A percentile compares a stretch with the other conserved stretches of the same genome.
Conservation (phyloP, 495 filamentous ascomycete genomes). For the Corynascus novoguineensis region DNA sequence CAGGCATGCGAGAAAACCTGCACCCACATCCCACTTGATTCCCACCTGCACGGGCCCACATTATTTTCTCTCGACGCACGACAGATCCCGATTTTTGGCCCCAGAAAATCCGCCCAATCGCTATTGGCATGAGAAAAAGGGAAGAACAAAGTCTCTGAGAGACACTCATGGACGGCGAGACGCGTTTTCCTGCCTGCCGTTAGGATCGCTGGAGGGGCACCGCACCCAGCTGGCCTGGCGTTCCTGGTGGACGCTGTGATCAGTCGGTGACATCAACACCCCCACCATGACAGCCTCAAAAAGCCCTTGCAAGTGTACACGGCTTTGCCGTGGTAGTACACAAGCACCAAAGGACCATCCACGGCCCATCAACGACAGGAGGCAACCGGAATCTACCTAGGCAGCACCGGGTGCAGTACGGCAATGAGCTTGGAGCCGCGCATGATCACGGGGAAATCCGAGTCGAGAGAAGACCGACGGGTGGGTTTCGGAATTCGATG, state of each 20-base stretch:
- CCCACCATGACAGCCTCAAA: background rate
- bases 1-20: conserved; percentile 7
- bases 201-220: background rate
- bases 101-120: conserved; percentile 7
- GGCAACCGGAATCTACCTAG: background rate
- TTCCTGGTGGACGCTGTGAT: background rate
- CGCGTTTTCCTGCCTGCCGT: background rate
- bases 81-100: conserved; percentile 3
- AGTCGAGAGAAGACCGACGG: background rate
- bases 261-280: conserved; percentile 25
- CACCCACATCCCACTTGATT: conserved; percentile 1
- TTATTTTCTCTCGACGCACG: conserved; percentile 8
- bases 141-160: background rate
- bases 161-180: background rate
- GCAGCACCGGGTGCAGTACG: background rate
- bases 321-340: too few relatives aligned
- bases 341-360: too few relatives aligned
- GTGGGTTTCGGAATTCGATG: conserved; percentile 7
- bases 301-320: background rate
- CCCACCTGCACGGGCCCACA: conserved; percentile 15
- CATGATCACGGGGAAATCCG: conserved; percentile 4
- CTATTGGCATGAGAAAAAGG: background rate
- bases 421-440: background rate
- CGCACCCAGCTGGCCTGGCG: background rate
- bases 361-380: background rate